phyloP scores from a whole-genome alignment of 2,329 filamentous ascomycete genomes.

The Phialophora expanda region DNA sequence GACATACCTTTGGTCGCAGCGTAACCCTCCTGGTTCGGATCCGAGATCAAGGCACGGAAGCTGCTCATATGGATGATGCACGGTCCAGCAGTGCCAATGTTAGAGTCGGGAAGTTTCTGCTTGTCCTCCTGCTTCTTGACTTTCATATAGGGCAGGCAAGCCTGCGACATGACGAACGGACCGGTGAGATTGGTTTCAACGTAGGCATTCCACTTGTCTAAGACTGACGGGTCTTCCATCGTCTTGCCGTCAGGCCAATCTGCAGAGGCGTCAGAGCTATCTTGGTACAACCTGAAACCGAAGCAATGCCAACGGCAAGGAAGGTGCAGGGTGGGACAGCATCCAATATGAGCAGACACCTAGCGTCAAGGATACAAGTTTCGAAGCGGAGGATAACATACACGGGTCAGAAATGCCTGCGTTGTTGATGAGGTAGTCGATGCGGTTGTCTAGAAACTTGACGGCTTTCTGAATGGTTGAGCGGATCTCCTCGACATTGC shows the following conservation, averaged over 20 bases:
- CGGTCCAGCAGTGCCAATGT: constrained; percentile 41
- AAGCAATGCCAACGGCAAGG: not conserved
- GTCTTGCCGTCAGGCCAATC: constrained; percentile 54
- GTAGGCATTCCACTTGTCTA: constrained; percentile 54
- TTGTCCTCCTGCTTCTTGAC: constrained; percentile 31
- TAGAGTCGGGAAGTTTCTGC: constrained; percentile 35
- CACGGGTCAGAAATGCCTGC: constrained; percentile 45
- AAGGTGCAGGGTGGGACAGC: not conserved
- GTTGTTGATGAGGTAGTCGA: constrained; percentile 51
- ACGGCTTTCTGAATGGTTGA: constrained; percentile 46
- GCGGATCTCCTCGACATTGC: constrained; percentile 47
- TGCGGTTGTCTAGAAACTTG: constrained; percentile 46
- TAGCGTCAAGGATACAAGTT: not conserved
- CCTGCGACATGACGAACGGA: constrained; percentile 54
- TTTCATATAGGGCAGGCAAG: constrained; percentile 57
- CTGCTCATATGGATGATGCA: constrained; percentile 56
- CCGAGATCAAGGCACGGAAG: constrained; percentile 54
- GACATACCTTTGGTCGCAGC: constrained; percentile 47
- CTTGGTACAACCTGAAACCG: not conserved
- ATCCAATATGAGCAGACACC: not conserved
- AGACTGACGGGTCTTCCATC: constrained; percentile 52
- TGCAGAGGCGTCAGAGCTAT: not conserved
- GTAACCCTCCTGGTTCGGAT: constrained; percentile 58
- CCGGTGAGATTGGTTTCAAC: constrained; percentile 57
- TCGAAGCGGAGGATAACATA: not conserved